Percentiles rank a stretch among this genome's conserved stretches.
These are phyloP conservation scores for Pythium coloratum DNA, from an alignment of 352 stramenopile species.

Conservation along the genomic window DNA sequence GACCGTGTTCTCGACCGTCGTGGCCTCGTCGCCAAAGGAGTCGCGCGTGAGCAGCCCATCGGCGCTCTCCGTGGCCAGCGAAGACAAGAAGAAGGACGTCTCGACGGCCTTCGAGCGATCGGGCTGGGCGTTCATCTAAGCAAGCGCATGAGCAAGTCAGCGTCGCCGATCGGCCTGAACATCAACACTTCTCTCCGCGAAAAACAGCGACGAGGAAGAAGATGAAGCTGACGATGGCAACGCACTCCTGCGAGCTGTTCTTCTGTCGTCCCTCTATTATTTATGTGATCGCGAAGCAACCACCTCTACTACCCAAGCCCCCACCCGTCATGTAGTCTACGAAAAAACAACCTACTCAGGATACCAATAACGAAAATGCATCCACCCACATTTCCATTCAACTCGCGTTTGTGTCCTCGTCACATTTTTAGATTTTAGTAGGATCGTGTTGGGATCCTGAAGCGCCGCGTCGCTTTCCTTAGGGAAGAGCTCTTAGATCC, in stretches of 20 bases:
- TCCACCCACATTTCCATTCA: neutral
- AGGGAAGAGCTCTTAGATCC: neutral
- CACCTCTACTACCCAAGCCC: neutral
- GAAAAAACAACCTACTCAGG: neutral
- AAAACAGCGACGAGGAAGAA: neutral
- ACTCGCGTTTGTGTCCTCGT: neutral
- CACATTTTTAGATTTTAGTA: neutral
- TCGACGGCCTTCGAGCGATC: conserved; percentile 79
- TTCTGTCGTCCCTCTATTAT: conserved; percentile 3
- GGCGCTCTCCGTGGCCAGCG: conserved; percentile 26
- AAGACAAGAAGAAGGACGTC: conserved; percentile 46
- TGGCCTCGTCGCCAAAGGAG: conserved; percentile 44
- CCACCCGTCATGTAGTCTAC: conserved; percentile 1
- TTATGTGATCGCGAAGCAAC: conserved; percentile 5
- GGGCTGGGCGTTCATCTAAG: conserved; percentile 75
- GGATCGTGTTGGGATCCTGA: neutral
- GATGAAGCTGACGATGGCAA: neutral
- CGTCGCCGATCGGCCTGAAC: neutral
- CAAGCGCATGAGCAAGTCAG: neutral
- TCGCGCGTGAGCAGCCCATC: conserved; percentile 27
- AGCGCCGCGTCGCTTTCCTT: neutral
- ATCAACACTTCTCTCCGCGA: no score
- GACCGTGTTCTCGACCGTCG: conserved; percentile 47
- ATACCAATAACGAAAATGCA: conserved; percentile 5
- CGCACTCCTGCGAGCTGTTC: neutral